phyloP scores from a whole-genome alignment of 73 alveolate genomes.

The Blepharisma stoltei region DNA sequence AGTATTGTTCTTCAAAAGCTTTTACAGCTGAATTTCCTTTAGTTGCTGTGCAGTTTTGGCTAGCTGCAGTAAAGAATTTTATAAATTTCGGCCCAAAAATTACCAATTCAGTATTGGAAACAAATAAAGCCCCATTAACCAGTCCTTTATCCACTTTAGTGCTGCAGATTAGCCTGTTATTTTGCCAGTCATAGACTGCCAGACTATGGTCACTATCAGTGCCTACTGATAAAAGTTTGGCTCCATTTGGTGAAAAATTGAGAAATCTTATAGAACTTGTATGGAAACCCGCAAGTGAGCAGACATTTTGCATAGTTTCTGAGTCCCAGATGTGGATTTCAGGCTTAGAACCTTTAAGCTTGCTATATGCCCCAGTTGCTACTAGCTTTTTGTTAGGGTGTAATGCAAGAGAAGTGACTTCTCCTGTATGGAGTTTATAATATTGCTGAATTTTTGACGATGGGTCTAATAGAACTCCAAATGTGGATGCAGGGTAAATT shows the following conservation, averaged over 20 bases:
- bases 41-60: slow-evolving; percentile 73
- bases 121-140: slow-evolving; percentile 86
- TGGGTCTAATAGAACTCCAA: slow-evolving; percentile 82
- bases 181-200: slow-evolving; percentile 92
- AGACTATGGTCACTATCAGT: slow-evolving; percentile 95
- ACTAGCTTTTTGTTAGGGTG: slow-evolving; percentile 86
- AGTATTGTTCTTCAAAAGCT: slow-evolving; percentile 23
- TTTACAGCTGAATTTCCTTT: slow-evolving; percentile 80
- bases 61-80: slow-evolving; percentile 85
- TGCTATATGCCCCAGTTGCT: slow-evolving; percentile 97
- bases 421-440: slow-evolving; percentile 89
- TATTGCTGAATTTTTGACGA: slow-evolving; percentile 68
- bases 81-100: slow-evolving; percentile 90
- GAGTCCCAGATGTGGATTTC: slow-evolving; percentile 94
- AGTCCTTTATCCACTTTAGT: slow-evolving; percentile 87
- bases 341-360: slow-evolving; percentile 65
- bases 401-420: slow-evolving; percentile 83
- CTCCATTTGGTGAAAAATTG: slow-evolving; percentile 93
- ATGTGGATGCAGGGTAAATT: slow-evolving; percentile 91
- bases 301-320: slow-evolving; percentile 53
- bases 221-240: slow-evolving; percentile 82
- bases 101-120: slow-evolving; percentile 82
- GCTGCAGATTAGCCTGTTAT: slow-evolving; percentile 68
- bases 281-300: slow-evolving; percentile 67
- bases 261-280: slow-evolving; percentile 87